Base-by-base conservation (phyloP, 257 asterid species). In the Plantago ovata region DNA sequence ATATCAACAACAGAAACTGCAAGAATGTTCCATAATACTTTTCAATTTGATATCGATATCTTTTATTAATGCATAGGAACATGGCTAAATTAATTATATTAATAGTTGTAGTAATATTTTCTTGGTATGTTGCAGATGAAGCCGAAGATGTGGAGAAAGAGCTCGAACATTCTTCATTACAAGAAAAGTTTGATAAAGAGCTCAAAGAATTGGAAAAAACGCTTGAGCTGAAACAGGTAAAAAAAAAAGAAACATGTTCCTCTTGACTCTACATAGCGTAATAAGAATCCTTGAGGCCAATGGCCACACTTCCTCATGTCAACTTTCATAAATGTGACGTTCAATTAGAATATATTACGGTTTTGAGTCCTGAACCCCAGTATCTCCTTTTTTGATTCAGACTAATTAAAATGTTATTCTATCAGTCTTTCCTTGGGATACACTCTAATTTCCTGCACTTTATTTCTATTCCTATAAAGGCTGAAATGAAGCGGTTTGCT, bases 151-250 rank as follows among this genome's bases (percentile, higher is more conserved):
- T 75, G 72, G 83, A 89, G 61, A 82, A 92, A 69, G 97, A 86
- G 75, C 81, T 83, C 15, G 96, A 89, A 16, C 95, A 93, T 83
- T 77, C 88, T 76, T 86, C 97, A 67, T 85, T 86, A 66, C 97
- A 93, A 77, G 95, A 93, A 73, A 74, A 72, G 65, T 50, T 93
- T 73, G 99, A 93, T 61, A 65, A 44, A 70, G 99, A 93, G 79
- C 86, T 93, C 53, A 81, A 86, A 72, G 99, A 93, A 68, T 64
- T 93, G 77, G 95, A 93, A 80, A 69, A 84, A 73, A 84, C 62
- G 66, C 96, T 93, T 70, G 96, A 80, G 72, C 80, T 89, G 65
- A 93, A 93, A 71, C 96, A 93, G 96, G 99, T 93, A 82, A 28
- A 49, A 21, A 20, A n/a, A n/a, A n/a, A n/a, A n/a, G n/a, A n/a